A percentile compares a stretch with the other conserved stretches of the same genome.
phyloP scores from a whole-genome alignment of 345 rosid genomes.

The Psidium guajava region DNA sequence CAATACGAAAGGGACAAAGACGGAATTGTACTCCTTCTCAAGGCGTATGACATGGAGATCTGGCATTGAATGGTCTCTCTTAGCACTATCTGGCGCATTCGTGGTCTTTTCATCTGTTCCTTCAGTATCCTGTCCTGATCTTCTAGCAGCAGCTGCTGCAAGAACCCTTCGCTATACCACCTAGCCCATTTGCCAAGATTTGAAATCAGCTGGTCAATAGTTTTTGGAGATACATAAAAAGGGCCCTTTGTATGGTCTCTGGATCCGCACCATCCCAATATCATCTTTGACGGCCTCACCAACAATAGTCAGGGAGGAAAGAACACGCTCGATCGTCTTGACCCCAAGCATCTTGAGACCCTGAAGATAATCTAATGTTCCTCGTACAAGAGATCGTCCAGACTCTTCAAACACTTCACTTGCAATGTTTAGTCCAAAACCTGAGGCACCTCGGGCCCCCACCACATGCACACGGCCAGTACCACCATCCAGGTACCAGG shows the following conservation, averaged over 20 bases:
- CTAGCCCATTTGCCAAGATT: slow-evolving; percentile 82
- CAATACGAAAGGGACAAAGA: slow-evolving; percentile 73
- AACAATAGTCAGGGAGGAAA: slow-evolving; percentile 81
- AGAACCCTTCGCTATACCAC: slow-evolving; percentile 89
- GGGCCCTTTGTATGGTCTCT: slow-evolving; percentile 79
- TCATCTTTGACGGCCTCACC: slow-evolving; percentile 97
- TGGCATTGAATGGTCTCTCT: slow-evolving; percentile 59
- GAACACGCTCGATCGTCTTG: slow-evolving; percentile 81
- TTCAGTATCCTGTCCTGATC: slow-evolving; percentile 44
- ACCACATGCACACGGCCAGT: slow-evolving; percentile 57
- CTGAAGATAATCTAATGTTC: slow-evolving; percentile 86
- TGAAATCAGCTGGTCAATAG: slow-evolving; percentile 50
- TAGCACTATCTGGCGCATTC: slow-evolving; percentile 29
- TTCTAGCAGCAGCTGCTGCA: slow-evolving; percentile 80
- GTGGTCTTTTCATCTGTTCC: slow-evolving; percentile 40
- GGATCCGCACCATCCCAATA: slow-evolving; percentile 69
- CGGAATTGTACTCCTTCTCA: slow-evolving; percentile 85
- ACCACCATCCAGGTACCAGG: slow-evolving; percentile 94
- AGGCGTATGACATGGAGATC: slow-evolving; percentile 93
- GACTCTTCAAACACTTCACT: slow-evolving; percentile 94
- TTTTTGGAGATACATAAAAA: slow-evolving; percentile 78
- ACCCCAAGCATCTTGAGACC: slow-evolving; percentile 99
- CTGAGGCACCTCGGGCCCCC: slow-evolving; percentile 66
- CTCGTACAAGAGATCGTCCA: slow-evolving; percentile 88
- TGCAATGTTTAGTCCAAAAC: slow-evolving; percentile 54